phyloP scores from a whole-genome alignment of 768 basidiomycete genomes.

The Naganishia randhawae region DNA sequence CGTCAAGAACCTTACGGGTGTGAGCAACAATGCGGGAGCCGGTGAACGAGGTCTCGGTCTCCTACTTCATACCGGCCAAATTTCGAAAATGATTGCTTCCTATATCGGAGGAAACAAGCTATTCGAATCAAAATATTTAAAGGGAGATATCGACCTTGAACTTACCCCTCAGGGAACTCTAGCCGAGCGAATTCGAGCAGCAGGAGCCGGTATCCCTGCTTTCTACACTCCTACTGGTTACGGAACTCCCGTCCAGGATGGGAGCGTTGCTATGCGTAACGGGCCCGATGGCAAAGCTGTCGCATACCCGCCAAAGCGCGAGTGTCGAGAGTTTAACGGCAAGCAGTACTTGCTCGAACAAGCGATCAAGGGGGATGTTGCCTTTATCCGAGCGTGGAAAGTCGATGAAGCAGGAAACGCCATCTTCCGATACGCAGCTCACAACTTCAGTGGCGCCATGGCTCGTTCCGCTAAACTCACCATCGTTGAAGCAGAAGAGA shows the following conservation, averaged over 20 bases:
- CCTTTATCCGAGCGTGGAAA: constrained; percentile 86
- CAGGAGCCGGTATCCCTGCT: constrained; percentile 87
- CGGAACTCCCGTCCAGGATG: constrained; percentile 34
- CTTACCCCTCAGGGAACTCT: constrained; percentile 86
- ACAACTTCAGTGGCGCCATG: constrained; percentile 84
- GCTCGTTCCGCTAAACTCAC: constrained; percentile 83
- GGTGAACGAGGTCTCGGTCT: constrained; percentile 51
- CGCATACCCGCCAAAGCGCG: constrained; percentile 57
- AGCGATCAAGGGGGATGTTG: constrained; percentile 59
- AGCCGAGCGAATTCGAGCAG: constrained; percentile 78
- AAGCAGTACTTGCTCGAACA: constrained; percentile 76
- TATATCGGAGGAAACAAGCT: constrained; percentile 89
- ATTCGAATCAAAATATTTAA: constrained; percentile 75
- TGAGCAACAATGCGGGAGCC: constrained; percentile 77
- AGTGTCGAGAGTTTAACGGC: constrained; percentile 72
- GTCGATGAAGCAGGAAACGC: constrained; percentile 87
- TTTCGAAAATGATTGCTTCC: constrained; percentile 78
- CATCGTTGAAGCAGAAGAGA: constrained; percentile 88
- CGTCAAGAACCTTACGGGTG: constrained; percentile 69
- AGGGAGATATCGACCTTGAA: constrained; percentile 75
- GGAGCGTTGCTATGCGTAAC: constrained; percentile 28
- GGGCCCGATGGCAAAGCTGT: constrained; percentile 31
- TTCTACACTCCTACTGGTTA: constrained; percentile 84
- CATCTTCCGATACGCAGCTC: constrained; percentile 80
- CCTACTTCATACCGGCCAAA: constrained; percentile 68